Percentiles rank a stretch among this genome's conserved stretches.
Conservation (phyloP, 495 filamentous ascomycete genomes). For the Immersiella caudata region DNA sequence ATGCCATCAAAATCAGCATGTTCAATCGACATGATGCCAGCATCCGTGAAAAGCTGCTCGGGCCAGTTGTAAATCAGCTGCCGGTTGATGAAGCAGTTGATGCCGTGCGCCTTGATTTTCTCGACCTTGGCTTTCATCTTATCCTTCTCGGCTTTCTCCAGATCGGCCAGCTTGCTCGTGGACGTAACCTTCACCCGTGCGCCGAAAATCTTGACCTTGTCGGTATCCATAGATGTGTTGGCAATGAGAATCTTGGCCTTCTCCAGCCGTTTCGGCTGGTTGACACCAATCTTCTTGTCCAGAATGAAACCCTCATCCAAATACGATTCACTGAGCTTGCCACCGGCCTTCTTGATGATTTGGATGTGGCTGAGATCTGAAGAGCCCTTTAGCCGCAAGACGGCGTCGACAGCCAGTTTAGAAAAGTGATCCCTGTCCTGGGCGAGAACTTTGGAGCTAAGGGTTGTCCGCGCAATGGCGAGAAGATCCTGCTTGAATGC, state of each 20-base stretch:
- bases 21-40: slow-evolving; percentile 97
- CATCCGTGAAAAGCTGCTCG: slow-evolving; percentile 96
- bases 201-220: slow-evolving; percentile 99
- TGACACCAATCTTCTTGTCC: slow-evolving; percentile 98
- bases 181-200: slow-evolving; percentile 93
- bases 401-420: slow-evolving; percentile 87
- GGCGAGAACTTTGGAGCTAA: slow-evolving; percentile 95
- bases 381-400: slow-evolving; percentile 85
- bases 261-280: slow-evolving; percentile 95
- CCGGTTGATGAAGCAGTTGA: slow-evolving; percentile 99
- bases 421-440: slow-evolving; percentile 95
- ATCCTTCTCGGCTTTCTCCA: slow-evolving; percentile 96
- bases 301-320: slow-evolving; percentile 97
- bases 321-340: slow-evolving; percentile 95
- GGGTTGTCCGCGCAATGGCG: slow-evolving; percentile 90
- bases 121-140: slow-evolving; percentile 99
- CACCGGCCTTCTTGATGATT: slow-evolving; percentile 98
- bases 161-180: slow-evolving; percentile 92
- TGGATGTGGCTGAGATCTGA: slow-evolving; percentile 97
- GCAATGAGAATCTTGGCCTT: slow-evolving; percentile 98
- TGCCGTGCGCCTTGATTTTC: slow-evolving; percentile 96
- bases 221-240: slow-evolving; percentile 98
- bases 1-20: slow-evolving; percentile 99
- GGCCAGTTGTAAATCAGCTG: slow-evolving; percentile 99
- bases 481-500: slow-evolving; percentile 88